Base-by-base conservation (phyloP, 352 stramenopile species). In the Phytophthora meadii region DNA sequence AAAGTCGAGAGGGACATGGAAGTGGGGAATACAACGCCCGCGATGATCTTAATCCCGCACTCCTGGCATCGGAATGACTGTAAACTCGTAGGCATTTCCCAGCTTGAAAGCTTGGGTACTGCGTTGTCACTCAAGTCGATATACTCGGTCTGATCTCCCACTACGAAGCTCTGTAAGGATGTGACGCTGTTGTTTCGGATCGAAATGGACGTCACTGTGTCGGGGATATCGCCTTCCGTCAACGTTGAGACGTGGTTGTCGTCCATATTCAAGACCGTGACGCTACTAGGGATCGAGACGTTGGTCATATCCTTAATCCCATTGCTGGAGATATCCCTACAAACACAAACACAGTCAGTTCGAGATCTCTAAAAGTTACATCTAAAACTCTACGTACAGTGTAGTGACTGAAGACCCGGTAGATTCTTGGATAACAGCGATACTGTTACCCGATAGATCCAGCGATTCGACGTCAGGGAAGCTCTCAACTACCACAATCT, bases 141-240 rank as follows among this genome's bases (percentile, higher is more conserved):
- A 44, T 64, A 58, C 34, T 68, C 24, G 1, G 57, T 34, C n/a
- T 54, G 25, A 14, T 71, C 40, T 7, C 52, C 54, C 32, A 78
- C 28, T 12, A 25, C 37, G 11, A 76, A 76, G 25, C 22, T 74
- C 25, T 74, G 61, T 8, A 81, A 57, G 8, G 70, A 76, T 5
- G 58, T 61, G 49, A 81, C 67, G 36, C 57, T 70, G 51, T 81
- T 81, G 53, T 81, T 77, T 50, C 62, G 61, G 11, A 81, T 68
- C 25, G 70, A 78, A 2, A 78, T 9, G 11, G 69, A 71, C 37
- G 66, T 78, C 30, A 73, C 61, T 1, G 60, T 64, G 8, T 69
- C 53, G 5, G 47, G 9, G 14, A 76, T 37, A 32, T 72, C 61
- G 22, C 52, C 54, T 40, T 70, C 32, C 7, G 49, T 52, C 17